These are phyloP conservation scores for Mycosarcoma mackinlayi DNA, from an alignment of 1,284 basidiomycete species.

Conservation along the genomic window DNA sequence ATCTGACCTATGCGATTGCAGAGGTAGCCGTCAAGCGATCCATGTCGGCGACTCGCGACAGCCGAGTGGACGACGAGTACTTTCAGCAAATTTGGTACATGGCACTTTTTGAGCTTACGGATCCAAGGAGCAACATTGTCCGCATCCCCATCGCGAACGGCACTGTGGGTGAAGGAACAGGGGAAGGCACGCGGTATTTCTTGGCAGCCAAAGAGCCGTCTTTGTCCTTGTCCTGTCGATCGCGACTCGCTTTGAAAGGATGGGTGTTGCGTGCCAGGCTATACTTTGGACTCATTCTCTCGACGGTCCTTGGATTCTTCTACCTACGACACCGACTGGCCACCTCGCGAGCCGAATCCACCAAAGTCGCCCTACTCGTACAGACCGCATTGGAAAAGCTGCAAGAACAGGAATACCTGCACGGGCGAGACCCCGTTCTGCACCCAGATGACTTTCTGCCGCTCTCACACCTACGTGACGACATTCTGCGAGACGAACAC, in stretches of 20 bases:
- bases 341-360: conserved; percentile 13
- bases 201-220: conserved; percentile 38
- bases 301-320: neutral
- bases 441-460: conserved; percentile 84
- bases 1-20: conserved; percentile 37
- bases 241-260: conserved; percentile 36
- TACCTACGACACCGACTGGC: conserved; percentile 35
- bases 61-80: conserved; percentile 41
- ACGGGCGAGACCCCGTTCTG: conserved; percentile 84
- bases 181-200: conserved; percentile 17
- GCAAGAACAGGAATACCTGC: conserved; percentile 75
- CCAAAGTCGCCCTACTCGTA: conserved; percentile 43
- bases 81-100: conserved; percentile 61
- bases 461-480: conserved; percentile 88
- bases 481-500: conserved; percentile 84
- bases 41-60: conserved; percentile 36
- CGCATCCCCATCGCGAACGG: conserved; percentile 24
- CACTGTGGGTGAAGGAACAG: neutral
- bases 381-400: conserved; percentile 46
- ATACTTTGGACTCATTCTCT: conserved; percentile 26
- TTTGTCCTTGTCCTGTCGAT: conserved; percentile 39
- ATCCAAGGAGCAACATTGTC: conserved; percentile 39
- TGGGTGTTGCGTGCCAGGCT: conserved; percentile 40
- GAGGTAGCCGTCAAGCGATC: conserved; percentile 36
- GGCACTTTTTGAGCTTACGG: conserved; percentile 56